Evolutionary conservation across 345 rosid species (phyloP).

Genomic region (Passiflora organensis): DNA sequence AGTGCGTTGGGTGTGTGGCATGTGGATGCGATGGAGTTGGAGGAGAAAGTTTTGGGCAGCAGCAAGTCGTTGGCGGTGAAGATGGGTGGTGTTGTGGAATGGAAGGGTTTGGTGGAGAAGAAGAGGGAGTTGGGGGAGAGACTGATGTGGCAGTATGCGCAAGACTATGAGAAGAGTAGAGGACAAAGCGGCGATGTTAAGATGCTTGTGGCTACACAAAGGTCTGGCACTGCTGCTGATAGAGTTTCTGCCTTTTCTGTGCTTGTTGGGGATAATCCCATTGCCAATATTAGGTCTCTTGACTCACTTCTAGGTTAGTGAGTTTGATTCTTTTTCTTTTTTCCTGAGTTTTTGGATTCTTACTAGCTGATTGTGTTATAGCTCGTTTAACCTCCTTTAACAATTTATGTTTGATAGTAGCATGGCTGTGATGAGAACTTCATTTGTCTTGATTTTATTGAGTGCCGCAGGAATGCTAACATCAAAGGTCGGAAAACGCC

Average conservation of each 20-base stretch:
- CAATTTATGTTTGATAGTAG: background rate
- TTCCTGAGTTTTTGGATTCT: background rate
- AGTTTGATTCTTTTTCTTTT: background rate
- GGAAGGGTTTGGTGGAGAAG: slow-evolving; percentile 50
- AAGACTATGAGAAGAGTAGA: slow-evolving; percentile 57
- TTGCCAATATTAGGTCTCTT: slow-evolving; percentile 86
- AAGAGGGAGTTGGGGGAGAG: slow-evolving; percentile 80
- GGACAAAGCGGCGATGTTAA: slow-evolving; percentile 81
- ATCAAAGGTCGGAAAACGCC: slow-evolving; percentile 89
- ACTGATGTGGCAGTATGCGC: slow-evolving; percentile 66
- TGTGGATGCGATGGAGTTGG: slow-evolving; percentile 63
- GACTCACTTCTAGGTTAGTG: slow-evolving; percentile 80
- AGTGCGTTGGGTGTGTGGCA: slow-evolving; percentile 65
- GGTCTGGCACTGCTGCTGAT: slow-evolving; percentile 93
- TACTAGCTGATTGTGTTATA: too few species aligned
- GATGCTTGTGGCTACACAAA: slow-evolving; percentile 76
- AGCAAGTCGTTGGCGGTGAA: slow-evolving; percentile 28
- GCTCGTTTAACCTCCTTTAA: background rate
- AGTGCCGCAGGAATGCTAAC: slow-evolving; percentile 74
- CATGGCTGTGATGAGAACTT: slow-evolving; percentile 2
- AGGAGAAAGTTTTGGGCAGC: slow-evolving; percentile 55
- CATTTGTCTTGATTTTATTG: slow-evolving; percentile 3
- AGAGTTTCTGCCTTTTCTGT: slow-evolving; percentile 86
- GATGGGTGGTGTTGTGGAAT: slow-evolving; percentile 28
- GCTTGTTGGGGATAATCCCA: slow-evolving; percentile 79